Evolutionary conservation across 805 yeast species (phyloP).

Genomic region (Teunomyces aglyptinius): DNA sequence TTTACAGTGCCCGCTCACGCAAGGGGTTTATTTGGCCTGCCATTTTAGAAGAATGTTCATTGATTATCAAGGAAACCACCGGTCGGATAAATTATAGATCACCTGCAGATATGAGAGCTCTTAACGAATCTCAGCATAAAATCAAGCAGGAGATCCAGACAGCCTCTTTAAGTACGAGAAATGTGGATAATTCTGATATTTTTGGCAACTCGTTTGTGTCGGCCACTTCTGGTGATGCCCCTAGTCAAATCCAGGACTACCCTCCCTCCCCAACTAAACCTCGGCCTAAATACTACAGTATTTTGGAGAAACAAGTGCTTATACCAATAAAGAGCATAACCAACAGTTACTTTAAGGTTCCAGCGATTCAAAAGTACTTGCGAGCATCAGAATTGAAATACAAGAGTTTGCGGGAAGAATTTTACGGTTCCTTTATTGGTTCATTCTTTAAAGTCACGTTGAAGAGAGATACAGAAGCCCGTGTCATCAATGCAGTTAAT

Average conservation of each 20-base stretch:
- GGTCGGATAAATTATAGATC: conserved; percentile 38
- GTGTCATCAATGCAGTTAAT: conserved; percentile 57
- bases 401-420: conserved; percentile 17
- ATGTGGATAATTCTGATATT: conserved; percentile 19
- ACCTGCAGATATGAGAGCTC: conserved; percentile 27
- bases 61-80: conserved; percentile 50
- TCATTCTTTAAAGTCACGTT: conserved; percentile 36
- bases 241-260: neutral
- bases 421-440: conserved; percentile 35
- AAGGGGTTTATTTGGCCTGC: conserved; percentile 54
- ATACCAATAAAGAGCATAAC: conserved; percentile 9
- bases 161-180: neutral
- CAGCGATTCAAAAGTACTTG: neutral
- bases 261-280: neutral
- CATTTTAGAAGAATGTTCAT: conserved; percentile 58
- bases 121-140: conserved; percentile 24
- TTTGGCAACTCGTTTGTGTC: conserved; percentile 36
- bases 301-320: conserved; percentile 14
- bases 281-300: conserved; percentile 5
- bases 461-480: conserved; percentile 55
- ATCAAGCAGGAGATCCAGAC: conserved; percentile 5
- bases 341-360: neutral
- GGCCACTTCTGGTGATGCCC: neutral
- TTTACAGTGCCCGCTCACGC: conserved; percentile 51
- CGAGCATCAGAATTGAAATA: conserved; percentile 5